These are phyloP conservation scores for Monascus ruber DNA, from an alignment of 2,329 filamentous ascomycete genomes.

Conservation along the genomic window DNA sequence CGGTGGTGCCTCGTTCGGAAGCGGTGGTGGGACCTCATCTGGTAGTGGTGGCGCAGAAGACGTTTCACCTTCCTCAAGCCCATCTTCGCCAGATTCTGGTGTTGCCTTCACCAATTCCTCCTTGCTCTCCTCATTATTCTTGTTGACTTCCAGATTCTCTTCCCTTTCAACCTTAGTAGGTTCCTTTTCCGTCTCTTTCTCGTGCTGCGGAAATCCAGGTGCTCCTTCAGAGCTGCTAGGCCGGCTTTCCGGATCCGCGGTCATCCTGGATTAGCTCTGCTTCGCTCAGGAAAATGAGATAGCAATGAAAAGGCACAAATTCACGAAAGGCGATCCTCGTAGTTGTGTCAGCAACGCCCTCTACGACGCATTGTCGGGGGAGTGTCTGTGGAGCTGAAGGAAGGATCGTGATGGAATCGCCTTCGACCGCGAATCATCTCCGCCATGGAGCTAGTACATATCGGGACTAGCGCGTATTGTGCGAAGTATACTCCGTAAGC, in stretches of 20 bases:
- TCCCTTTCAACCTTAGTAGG: not conserved
- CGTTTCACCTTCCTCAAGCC: constrained; percentile 9
- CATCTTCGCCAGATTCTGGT: constrained; percentile 6
- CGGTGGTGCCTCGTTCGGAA: constrained; percentile 43
- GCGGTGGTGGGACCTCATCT: constrained; percentile 34
- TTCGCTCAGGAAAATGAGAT: not conserved
- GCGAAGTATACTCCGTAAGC: too few relatives aligned
- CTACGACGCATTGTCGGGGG: too few relatives aligned
- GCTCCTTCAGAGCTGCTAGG: constrained; percentile 52
- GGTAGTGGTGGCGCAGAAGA: constrained; percentile 29
- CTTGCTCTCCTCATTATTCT: constrained; percentile 40
- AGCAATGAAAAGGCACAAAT: too few relatives aligned
- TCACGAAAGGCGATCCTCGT: too few relatives aligned
- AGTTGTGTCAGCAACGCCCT: too few relatives aligned
- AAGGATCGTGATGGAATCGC: too few relatives aligned
- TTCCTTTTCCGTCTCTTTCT: constrained; percentile 42
- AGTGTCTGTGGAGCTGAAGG: too few relatives aligned
- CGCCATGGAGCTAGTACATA: too few relatives aligned
- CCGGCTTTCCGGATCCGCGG: constrained; percentile 39
- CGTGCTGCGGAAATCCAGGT: constrained; percentile 76
- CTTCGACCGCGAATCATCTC: too few relatives aligned
- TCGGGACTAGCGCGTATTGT: too few relatives aligned
- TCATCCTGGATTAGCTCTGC: constrained; percentile 6
- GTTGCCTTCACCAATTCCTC: constrained; percentile 1
- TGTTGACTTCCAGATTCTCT: not conserved